Base-by-base conservation (phyloP, 1,139 yeast genomes). In the Saccharomyces hybrid region DNA sequence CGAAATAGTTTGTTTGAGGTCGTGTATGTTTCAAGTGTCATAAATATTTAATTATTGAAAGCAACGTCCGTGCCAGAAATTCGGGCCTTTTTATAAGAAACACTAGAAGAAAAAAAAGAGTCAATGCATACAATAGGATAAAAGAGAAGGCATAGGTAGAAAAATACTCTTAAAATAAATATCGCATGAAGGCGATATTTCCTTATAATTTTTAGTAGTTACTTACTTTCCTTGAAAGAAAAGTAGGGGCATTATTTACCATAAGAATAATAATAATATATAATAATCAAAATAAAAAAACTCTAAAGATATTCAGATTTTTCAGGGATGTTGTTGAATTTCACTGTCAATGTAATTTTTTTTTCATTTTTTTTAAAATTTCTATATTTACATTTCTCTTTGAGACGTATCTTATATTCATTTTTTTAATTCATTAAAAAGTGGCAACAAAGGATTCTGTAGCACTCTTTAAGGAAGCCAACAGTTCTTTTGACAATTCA, bases 391-490 rank as follows among this genome's bases (percentile, higher is more conserved):
- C 44, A 38, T 38, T 38, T 38, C 44, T 38, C 19, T 38, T 38
- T 38, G 44, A 38, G 44, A 38, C 44, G 44, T 38, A 38, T 19
- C 44, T 38, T 38, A 38, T 38, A 38, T 38, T 19, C 44, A 38
- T 38, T 41, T 21, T 16, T 14, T 21, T 19, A 49, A 9, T 34
- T 28, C 52, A 41, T 78, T 77, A 79, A 81, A 88, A 89, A 73
- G 96, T 83, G 73, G 95, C 88, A 74, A 85, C 84, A 78, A 93
- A 93, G 71, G 93, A 79, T 80, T 88, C 93, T 71, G 98, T 88
- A 71, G 89, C 93, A 72, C 85, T 67, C 84, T 86, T 90, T 80
- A 93, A 87, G 78, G 86, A 81, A 62, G 80, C 95, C 77, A 95
- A 83, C 73, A 81, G 78, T 72, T 90, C 97, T 76, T 88, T 82